Conservation (phyloP, 2,329 filamentous ascomycete genomes). For the Aspergillus bombycis region DNA sequence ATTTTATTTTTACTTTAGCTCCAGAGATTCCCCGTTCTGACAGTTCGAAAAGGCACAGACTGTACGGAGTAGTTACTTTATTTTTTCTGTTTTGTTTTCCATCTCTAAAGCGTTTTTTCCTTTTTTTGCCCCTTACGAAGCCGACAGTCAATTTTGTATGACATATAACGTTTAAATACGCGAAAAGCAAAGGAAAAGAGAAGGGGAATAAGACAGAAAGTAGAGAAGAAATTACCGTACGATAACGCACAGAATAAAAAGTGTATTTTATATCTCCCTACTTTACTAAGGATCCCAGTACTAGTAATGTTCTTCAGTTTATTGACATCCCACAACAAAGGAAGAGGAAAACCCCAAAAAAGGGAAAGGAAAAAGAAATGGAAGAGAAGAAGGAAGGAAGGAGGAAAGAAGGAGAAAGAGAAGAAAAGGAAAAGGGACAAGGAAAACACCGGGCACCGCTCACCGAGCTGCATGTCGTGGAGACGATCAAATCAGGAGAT, state of each 20-base stretch:
- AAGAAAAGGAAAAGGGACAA: background rate
- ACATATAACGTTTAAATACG: too few species aligned
- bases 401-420: too few species aligned
- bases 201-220: too few species aligned
- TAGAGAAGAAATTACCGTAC: background rate
- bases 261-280: background rate
- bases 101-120: too few species aligned
- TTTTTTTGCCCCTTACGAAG: background rate
- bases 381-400: too few species aligned
- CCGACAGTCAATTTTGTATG: background rate
- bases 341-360: background rate
- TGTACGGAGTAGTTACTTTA: background rate
- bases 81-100: background rate
- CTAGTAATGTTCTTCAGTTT: background rate
- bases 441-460: background rate
- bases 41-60: background rate
- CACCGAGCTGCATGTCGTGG: conserved; percentile 3
- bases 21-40: background rate
- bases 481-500: conserved; percentile 12
- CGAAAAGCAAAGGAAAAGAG: too few species aligned
- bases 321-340: background rate
- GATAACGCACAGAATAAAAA: background rate
- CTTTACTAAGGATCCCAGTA: background rate
- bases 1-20: background rate
- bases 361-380: too few species aligned